Conservation (phyloP, 306 rosid genomes). For the Inga oerstediana region DNA sequence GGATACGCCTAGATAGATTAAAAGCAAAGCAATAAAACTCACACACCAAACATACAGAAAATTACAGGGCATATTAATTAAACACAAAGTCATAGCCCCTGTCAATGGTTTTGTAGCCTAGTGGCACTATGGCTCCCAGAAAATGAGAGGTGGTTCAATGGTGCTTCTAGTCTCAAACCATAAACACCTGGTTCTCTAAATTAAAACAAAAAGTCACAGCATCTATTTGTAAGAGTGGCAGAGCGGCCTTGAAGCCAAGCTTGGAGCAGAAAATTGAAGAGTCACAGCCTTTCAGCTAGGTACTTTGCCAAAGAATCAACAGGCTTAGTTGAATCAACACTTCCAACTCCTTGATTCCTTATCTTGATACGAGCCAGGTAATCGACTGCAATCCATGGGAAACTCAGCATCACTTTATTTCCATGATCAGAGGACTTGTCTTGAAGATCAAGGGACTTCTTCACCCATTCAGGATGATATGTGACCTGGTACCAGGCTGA, state of each 20-base stretch:
- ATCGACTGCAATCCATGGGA: slow-evolving; percentile 85
- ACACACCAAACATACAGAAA: background rate
- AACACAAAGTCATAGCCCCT: background rate
- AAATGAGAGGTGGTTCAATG: no score
- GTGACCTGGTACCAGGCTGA: slow-evolving; percentile 91
- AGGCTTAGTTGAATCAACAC: slow-evolving; percentile 54
- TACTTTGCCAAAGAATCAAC: slow-evolving; percentile 62
- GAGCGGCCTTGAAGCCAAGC: slow-evolving; percentile 57
- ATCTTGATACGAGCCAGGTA: slow-evolving; percentile 84
- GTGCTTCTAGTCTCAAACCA: background rate
- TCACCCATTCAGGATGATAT: slow-evolving; percentile 80
- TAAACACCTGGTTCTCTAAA: background rate
- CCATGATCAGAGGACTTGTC: slow-evolving; percentile 42
- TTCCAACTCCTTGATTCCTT: slow-evolving; percentile 34
- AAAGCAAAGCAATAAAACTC: background rate
- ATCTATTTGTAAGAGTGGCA: slow-evolving; percentile 38
- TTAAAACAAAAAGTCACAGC: background rate
- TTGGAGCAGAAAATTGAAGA: background rate
- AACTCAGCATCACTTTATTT: slow-evolving; percentile 58
- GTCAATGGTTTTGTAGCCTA: background rate
- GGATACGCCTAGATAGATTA: background rate
- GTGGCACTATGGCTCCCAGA: background rate
- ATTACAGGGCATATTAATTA: background rate
- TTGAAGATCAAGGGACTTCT: slow-evolving; percentile 34
- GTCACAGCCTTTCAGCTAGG: slow-evolving; percentile 61